Evolutionary conservation across 2,329 filamentous ascomycete species (phyloP), one percentile per base, ranked within the genome.

Genomic region (Myrmaecium sp.): DNA sequence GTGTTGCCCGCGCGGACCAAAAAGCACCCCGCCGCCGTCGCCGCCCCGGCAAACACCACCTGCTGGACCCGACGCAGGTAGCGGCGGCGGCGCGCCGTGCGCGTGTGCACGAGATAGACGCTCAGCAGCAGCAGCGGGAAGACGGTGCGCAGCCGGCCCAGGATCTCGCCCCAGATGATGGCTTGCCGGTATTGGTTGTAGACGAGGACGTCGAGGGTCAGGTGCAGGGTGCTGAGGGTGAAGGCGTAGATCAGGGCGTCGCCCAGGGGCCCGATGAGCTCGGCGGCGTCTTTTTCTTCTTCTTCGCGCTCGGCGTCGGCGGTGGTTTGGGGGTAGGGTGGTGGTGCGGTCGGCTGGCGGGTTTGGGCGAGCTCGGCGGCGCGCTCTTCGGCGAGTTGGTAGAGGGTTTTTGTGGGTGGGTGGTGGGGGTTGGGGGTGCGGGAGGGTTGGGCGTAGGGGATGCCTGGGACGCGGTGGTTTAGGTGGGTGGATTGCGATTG

Each of bases 1-100:
- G 60, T 64, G 43, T 94, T 95, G 14, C 78, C 82, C 28, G 84
- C 70, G 38, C 79, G 62, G 25, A 95, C 74, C 34, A 94, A 59
- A 49, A 82, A 84, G 52, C 73, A 80, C 2, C 89, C 89, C 0
- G 69, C 58, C 6, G 44, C 48, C 5, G 74, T 51, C 36, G 74
- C 71, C 14, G 63, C 55, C 10, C 43, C 43, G 33, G 82, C 64
- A 55, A 86, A 89, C 27, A 79, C 39, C 2, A 55, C 17, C 33
- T 66, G 57, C 28, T 47, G 47, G 30, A 41, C 43, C n/a, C n/a
- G n/a, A n/a, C n/a, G n/a, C n/a, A n/a, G n/a, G n/a, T n/a, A n/a
- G n/a, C n/a, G n/a, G n/a, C n/a, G n/a, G n/a, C n/a, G n/a, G n/a
- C n/a, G n/a, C 3, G 54, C 48, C 15, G 51, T 41, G 11, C 49